Base-by-base conservation (phyloP, 1,284 basidiomycete genomes). In the Somion occarium region DNA sequence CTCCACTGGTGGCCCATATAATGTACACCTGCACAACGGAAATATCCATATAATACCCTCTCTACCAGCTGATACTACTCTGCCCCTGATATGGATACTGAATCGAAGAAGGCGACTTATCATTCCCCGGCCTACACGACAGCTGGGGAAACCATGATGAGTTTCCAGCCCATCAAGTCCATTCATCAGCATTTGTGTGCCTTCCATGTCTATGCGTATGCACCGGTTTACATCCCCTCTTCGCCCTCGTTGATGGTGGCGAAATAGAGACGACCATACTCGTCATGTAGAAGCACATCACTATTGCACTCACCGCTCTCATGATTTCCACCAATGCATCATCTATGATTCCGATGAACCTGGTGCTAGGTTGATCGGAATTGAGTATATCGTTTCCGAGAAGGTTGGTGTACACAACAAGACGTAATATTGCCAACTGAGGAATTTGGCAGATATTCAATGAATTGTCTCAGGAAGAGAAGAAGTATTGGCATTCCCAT, bases 371-470 rank as follows among this genome's bases (percentile, higher is more conserved):
- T 64, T 79, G 43, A 77, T 79, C 52, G 77, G 75, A 1, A 71
- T 81, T 43, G 78, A 79, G 59, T 81, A 80, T 55, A 71, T 80
- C 50, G 67, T 79, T 24, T 64, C 68, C 2, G 74, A 76, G 49
- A 64, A 73, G 54, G 69, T 64, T 12, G 22, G 27, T 43, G 22
- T 13, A 20, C 38, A 18, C 23, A 18, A n/a, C 5, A 18, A 23
- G 9, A 22, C 20, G 9, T 22, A 20, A 52, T 15, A 30, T 22
- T 11, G 24, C 15, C 26, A 53, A 44, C 50, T 3, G 46, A 2
- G 37, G 38, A 47, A 34, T 49, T 30, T 3, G 20, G 19, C 30
- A 69, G 63, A 54, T 73, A 15, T 81, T 78, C 61, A 55, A 62
- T 26, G 55, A 61, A 0, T 66, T 82, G 0, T 65, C 72, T 0